Evolutionary conservation across 495 filamentous ascomycete species (phyloP).

Genomic region (Tuber indicum): DNA sequence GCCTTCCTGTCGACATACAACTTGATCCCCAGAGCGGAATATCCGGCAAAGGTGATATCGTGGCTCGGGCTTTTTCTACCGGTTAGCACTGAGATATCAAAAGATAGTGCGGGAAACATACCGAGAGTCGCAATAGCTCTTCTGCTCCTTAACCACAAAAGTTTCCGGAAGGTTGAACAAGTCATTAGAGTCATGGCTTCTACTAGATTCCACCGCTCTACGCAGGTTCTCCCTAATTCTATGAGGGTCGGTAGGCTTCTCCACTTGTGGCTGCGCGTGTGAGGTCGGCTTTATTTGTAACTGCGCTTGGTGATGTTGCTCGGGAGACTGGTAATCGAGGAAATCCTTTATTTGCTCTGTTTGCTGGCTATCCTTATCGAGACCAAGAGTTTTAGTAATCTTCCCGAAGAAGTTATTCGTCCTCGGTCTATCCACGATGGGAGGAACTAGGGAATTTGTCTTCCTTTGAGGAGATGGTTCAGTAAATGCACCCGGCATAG

Average conservation of each 20-base stretch:
- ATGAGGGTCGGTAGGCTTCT: slow-evolving; percentile 52
- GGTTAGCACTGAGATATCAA: slow-evolving; percentile 9
- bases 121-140: slow-evolving; percentile 76
- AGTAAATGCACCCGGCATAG: slow-evolving; percentile 65
- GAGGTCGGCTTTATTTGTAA: slow-evolving; percentile 33
- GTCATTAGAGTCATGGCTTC: slow-evolving; percentile 64
- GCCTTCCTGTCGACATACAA: slow-evolving; percentile 57
- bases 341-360: slow-evolving; percentile 45
- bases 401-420: slow-evolving; percentile 57
- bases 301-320: slow-evolving; percentile 32
- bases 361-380: slow-evolving; percentile 49
- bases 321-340: slow-evolving; percentile 23
- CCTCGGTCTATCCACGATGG: slow-evolving; percentile 24
- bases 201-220: slow-evolving; percentile 73
- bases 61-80: slow-evolving; percentile 54
- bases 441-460: slow-evolving; percentile 30
- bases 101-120: slow-evolving; percentile 1
- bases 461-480: slow-evolving; percentile 54
- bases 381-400: slow-evolving; percentile 57
- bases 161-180: slow-evolving; percentile 66
- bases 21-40: slow-evolving; percentile 62
- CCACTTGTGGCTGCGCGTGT: slow-evolving; percentile 22
- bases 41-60: slow-evolving; percentile 68
- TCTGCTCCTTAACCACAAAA: slow-evolving; percentile 70
- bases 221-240: slow-evolving; percentile 60